phyloP scores from a whole-genome alignment of 148 eudicot species.

The Rhododendron williamsianum region DNA sequence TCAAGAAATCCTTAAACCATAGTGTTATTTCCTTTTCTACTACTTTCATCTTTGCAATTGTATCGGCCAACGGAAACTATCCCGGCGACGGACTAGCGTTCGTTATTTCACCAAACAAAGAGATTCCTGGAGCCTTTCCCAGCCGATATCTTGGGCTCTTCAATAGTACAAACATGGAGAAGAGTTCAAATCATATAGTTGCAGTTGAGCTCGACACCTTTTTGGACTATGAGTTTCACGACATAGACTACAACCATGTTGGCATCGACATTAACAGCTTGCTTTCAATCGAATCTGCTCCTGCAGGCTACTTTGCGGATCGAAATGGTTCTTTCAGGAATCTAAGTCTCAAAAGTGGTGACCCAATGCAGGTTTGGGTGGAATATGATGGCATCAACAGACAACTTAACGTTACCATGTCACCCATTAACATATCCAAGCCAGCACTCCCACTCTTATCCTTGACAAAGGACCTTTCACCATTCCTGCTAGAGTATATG shows the following conservation, averaged over 20 bases:
- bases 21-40: neutral
- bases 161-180: neutral
- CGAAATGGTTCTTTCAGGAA: neutral
- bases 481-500: neutral
- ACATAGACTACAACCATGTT: conserved; percentile 18
- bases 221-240: neutral
- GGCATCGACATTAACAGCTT: conserved; percentile 25
- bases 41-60: neutral
- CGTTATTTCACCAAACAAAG: conserved; percentile 13
- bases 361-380: conserved; percentile 25
- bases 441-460: conserved; percentile 19
- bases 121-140: neutral
- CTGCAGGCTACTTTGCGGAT: conserved; percentile 10
- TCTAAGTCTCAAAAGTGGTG: conserved; percentile 10
- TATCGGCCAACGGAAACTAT: neutral
- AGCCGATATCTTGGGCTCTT: conserved; percentile 13
- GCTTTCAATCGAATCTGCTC: neutral
- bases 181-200: conserved; percentile 14
- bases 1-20: too few relatives aligned
- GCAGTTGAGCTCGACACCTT: conserved; percentile 24
- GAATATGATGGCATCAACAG: conserved; percentile 14
- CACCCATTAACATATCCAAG: conserved; percentile 2
- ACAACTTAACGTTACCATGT: conserved; percentile 15
- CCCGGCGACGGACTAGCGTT: conserved; percentile 19
- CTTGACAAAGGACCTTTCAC: neutral